Percentiles rank a stretch among this genome's conserved stretches.
phyloP scores from a whole-genome alignment of 2,329 filamentous ascomycete species.

The Lachnellula occidentalis region DNA sequence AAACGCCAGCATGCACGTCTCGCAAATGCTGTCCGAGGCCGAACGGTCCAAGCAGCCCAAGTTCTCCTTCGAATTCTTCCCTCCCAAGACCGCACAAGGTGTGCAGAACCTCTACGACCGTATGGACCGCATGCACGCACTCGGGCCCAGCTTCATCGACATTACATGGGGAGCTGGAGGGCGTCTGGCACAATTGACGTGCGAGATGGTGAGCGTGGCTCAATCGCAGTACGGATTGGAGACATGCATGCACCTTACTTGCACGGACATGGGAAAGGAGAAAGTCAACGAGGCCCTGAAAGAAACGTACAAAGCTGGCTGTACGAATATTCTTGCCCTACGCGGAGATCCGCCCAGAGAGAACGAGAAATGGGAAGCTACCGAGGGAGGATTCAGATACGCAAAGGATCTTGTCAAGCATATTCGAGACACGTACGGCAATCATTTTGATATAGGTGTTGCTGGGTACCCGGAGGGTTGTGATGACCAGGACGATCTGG shows the following conservation, averaged over 20 bases:
- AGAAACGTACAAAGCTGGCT: conserved; percentile 88
- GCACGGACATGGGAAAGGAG: conserved; percentile 92
- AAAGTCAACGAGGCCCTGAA: conserved; percentile 86
- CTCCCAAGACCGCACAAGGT: conserved; percentile 93
- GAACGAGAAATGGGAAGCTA: conserved; percentile 86
- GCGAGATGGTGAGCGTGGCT: conserved; percentile 94
- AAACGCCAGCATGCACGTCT: conserved; percentile 77
- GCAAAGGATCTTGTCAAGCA: conserved; percentile 79
- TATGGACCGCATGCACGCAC: conserved; percentile 97
- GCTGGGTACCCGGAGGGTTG: conserved; percentile 94
- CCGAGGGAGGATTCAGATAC: conserved; percentile 83
- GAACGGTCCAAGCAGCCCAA: conserved; percentile 74
- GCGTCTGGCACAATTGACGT: conserved; percentile 82
- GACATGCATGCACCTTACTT: conserved; percentile 98
- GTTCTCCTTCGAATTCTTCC: conserved; percentile 99
- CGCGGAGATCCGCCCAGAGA: conserved; percentile 91
- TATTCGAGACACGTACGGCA: conserved; percentile 71
- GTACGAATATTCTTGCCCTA: conserved; percentile 93
- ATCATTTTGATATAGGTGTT: conserved; percentile 96
- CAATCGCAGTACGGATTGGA: conserved; percentile 94
- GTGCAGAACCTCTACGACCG: conserved; percentile 99
- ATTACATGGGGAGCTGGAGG: conserved; percentile 98
- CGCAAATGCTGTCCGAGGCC: conserved; percentile 80
- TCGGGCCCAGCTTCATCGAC: conserved; percentile 94
- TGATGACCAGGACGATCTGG: conserved; percentile 86